Percentiles rank a stretch among this genome's conserved stretches.
phyloP scores from a whole-genome alignment of 768 basidiomycete genomes.

The Phaeolepiota aurea region DNA sequence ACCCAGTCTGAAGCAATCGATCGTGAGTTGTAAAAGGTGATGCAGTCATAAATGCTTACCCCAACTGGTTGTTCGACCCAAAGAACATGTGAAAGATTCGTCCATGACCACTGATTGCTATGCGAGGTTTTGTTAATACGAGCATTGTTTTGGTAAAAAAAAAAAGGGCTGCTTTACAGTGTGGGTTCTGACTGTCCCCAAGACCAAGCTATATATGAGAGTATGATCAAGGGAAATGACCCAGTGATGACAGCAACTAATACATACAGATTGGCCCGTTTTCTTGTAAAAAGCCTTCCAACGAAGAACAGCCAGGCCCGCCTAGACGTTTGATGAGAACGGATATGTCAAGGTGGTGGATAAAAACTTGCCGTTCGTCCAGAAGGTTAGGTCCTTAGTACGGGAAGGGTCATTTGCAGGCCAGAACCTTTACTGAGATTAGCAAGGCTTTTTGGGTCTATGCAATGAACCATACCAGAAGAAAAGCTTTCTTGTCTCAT shows the following conservation, averaged over 20 bases:
- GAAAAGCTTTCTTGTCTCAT: conserved; percentile 56
- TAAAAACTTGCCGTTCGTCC: conserved; percentile 35
- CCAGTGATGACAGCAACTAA: conserved; percentile 8
- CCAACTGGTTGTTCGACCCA: conserved; percentile 73
- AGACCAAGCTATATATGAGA: conserved; percentile 26
- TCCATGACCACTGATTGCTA: conserved; percentile 62
- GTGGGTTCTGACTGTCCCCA: conserved; percentile 37
- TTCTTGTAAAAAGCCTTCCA: conserved; percentile 61
- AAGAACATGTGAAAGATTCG: conserved; percentile 56
- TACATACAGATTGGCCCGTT: conserved; percentile 47
- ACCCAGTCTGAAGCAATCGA: conserved; percentile 39
- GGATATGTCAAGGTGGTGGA: not conserved
- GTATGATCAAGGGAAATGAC: not conserved
- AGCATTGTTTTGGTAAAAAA: not conserved
- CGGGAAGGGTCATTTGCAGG: conserved; percentile 54
- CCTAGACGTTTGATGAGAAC: conserved; percentile 29
- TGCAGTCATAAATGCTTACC: conserved; percentile 13
- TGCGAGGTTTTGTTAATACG: conserved; percentile 5
- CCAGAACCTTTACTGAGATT: conserved; percentile 49
- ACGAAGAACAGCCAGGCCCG: conserved; percentile 63
- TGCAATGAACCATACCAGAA: conserved; percentile 22
- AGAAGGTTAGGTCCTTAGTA: conserved; percentile 55
- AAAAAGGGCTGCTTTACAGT: conserved; percentile 15
- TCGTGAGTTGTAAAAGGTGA: not conserved
- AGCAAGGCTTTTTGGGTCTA: not conserved